Conservation (phyloP, 176 grass and related monocot genomes). For the Cocos nucifera region DNA sequence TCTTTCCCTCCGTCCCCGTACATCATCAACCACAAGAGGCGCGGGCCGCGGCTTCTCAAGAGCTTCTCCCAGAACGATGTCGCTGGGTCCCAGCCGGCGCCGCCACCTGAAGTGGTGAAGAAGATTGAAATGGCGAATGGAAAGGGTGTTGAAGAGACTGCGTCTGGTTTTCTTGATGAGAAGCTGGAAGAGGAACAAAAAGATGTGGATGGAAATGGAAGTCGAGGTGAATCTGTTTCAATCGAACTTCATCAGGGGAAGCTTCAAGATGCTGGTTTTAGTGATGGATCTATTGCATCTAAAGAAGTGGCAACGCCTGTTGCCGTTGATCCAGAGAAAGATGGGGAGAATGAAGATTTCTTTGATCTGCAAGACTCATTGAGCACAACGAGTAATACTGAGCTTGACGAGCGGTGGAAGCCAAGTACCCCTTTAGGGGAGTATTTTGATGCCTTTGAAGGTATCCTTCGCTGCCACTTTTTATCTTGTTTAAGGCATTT, state of each 20-base stretch:
- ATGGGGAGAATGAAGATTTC: conserved; percentile 44
- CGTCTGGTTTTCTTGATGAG: conserved; percentile 1
- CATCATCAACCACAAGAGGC: conserved; percentile 76
- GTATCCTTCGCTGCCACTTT: conserved; percentile 23
- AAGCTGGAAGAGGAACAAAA: conserved; percentile 14
- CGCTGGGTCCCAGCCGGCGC: conserved; percentile 1
- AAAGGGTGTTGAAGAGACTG: neutral
- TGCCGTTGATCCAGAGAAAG: conserved; percentile 15
- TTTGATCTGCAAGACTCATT: conserved; percentile 57
- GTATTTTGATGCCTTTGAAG: conserved; percentile 90
- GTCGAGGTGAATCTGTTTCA: conserved; percentile 14
- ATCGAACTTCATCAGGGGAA: conserved; percentile 22
- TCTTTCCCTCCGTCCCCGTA: conserved; percentile 75
- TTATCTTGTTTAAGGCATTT: too few species aligned
- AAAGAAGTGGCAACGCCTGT: conserved; percentile 23
- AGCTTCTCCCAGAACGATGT: conserved; percentile 30
- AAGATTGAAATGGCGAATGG: neutral
- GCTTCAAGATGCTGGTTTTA: neutral
- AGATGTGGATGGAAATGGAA: conserved; percentile 13
- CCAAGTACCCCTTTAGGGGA: conserved; percentile 44
- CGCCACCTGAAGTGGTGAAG: neutral
- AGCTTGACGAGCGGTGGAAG: conserved; percentile 53
- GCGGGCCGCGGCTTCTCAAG: conserved; percentile 51
- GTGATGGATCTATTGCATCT: conserved; percentile 15
- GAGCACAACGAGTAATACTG: conserved; percentile 46